Percentiles rank a stretch among this genome's conserved stretches.
phyloP scores from a whole-genome alignment of 2,329 filamentous ascomycete species.

The Cucurbitaria berberidis region DNA sequence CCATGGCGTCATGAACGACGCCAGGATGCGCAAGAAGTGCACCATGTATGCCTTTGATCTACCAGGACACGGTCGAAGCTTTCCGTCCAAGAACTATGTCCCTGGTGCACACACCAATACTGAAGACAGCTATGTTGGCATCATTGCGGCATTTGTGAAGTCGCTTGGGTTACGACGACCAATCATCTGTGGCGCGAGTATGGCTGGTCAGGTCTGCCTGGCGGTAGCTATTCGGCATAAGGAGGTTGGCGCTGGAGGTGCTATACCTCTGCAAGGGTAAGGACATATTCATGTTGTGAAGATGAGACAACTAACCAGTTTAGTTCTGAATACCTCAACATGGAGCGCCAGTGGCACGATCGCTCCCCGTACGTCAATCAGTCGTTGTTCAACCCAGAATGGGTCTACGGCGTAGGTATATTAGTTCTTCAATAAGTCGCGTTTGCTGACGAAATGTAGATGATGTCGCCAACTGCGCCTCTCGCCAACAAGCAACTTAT shows the following conservation, averaged over 20 bases:
- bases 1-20: constrained; percentile 60
- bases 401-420: constrained; percentile 53
- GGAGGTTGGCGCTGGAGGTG: constrained; percentile 55
- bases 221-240: constrained; percentile 55
- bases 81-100: constrained; percentile 52
- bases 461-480: constrained; percentile 56
- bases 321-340: constrained; percentile 50
- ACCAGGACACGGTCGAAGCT: constrained; percentile 57
- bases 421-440: not conserved
- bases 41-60: constrained; percentile 60
- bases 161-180: constrained; percentile 53
- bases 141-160: constrained; percentile 55
- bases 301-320: constrained; percentile 18
- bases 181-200: constrained; percentile 58
- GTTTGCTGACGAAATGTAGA: constrained; percentile 29
- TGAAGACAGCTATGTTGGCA: constrained; percentile 56
- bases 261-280: constrained; percentile 55
- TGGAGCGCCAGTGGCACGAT: constrained; percentile 55
- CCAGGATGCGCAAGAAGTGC: constrained; percentile 54
- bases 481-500: constrained; percentile 55
- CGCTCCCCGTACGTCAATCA: constrained; percentile 57
- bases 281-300: constrained; percentile 19
- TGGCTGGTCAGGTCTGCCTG: constrained; percentile 58
- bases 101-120: constrained; percentile 57
- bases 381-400: constrained; percentile 56